Evolutionary conservation across 2,329 filamentous ascomycete species (phyloP).

Genomic region (Fusarium sp.): DNA sequence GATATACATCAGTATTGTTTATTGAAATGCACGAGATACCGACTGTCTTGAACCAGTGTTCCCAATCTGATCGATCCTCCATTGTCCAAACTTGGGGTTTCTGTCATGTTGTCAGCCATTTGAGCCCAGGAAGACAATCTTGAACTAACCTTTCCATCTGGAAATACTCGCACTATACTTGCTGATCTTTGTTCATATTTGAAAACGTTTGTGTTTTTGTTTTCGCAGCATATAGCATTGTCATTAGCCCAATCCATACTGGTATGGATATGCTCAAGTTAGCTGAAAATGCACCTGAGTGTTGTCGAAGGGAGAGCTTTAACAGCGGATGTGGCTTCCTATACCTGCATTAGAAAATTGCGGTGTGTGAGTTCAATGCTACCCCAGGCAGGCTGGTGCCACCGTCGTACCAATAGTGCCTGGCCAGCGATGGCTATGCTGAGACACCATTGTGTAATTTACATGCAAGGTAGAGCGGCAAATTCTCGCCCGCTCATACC

Average conservation of each 20-base stretch:
- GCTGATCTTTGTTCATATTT: neutral
- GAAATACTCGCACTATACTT: neutral
- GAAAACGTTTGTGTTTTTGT: constrained; percentile 1
- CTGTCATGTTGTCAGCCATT: neutral
- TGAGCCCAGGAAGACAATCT: rapidly evolving
- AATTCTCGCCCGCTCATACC: too few species aligned
- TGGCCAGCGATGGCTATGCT: too few species aligned
- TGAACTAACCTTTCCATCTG: neutral
- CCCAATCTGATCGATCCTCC: neutral
- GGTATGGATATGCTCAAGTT: too few species aligned
- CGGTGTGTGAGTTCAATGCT: too few species aligned
- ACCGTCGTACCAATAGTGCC: too few species aligned
- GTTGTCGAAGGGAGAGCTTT: too few species aligned
- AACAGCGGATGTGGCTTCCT: too few species aligned
- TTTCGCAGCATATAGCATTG: neutral
- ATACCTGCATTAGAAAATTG: too few species aligned
- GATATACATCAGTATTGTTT: rapidly evolving
- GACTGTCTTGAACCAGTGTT: constrained; percentile 12
- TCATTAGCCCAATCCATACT: constrained; percentile 25
- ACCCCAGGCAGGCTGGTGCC: too few species aligned
- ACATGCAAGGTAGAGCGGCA: too few species aligned
- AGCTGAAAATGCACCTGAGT: neutral
- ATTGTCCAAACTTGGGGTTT: constrained; percentile 10
- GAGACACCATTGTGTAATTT: too few species aligned
- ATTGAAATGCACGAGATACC: neutral